Evolutionary conservation across 306 rosid species (phyloP), one percentile per base, ranked within the genome.

Genomic region (Argentina anserina): DNA sequence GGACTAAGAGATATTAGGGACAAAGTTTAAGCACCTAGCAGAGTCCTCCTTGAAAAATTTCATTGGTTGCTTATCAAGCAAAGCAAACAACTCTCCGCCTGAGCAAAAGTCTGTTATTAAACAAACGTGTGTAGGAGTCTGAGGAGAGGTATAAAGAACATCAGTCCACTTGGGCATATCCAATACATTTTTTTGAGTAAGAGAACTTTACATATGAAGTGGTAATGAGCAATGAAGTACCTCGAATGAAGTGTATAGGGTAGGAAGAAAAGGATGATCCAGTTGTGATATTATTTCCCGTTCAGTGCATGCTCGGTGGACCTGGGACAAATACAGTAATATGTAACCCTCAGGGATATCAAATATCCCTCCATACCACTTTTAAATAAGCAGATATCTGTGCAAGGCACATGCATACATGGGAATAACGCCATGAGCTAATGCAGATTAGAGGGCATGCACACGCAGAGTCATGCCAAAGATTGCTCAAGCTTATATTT

Each of bases 201-300:
- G 5, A 12, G 28, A 53, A 9, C 13, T 52, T 65, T 13, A 41
- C 42, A 64, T 23, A 18, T 17, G 66, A 61, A 43, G 42, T 52
- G 26, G 45, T 37, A 53, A 17, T 15, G 52, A 50, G 68, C 60
- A 41, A 69, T 28, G 75, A 31, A 23, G 67, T 75, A 94, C 98
- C 96, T 91, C 91, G 84, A 91, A 94, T 79, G 98, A 94, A 73
- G 96, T 76, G 88, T 94, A 94, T 14, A 94, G 81, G 1, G 98
- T 64, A 70, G 97, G 98, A 81, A 94, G 96, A 83, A 94, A 91
- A 76, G 98, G 98, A 85, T 94, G 98, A 73, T 94, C 98, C 64
- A 94, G 84, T 70, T 84, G 81, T 4, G 98, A 85, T 80, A 94
- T 88, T 76, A 94, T 88, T 71, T 91, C 96, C 86, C 97, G 84